Base-by-base conservation (phyloP, 768 basidiomycete species). In the Leccinum broughii region DNA sequence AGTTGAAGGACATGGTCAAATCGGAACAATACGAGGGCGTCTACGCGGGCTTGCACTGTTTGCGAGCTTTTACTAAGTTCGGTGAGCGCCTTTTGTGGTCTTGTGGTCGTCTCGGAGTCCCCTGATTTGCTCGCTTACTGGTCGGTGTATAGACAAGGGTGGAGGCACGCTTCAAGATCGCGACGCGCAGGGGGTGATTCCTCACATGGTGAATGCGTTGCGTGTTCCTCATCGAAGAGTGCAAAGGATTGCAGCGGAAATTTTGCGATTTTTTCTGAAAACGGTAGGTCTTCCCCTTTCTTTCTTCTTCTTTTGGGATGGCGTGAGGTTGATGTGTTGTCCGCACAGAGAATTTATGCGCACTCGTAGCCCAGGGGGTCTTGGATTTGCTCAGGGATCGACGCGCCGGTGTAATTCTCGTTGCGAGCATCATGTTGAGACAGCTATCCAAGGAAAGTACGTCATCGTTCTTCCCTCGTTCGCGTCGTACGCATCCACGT, bases 31-130 rank as follows among this genome's bases (percentile, higher is more conserved):
- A 62, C 32, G 62, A 62, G 39, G 53, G 48, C 1, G 55, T 50
- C 2, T 64, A 66, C 15, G 68, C 69, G 4, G 64, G 64, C 5
- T 55, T 72, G 50, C 65, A 71, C 44, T 72, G 71, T 41, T 50
- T 72, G 2, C 71, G 63, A 5, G 34, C 60, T 0, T 30, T 72
- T 20, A 60, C 63, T 51, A 37, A 58, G 58, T 62, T 66, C 9
- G 67, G 70, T 72, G 6, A 14, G 65, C 3, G 3, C n/a, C 13
- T 11, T 14, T 10, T 39, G 17, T 37, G 26, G 15, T 37, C 34
- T 41, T 15, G 20, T n/a, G 17, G 48, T 49, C 3, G 7, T 28
- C 39, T 17, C 5, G 26, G 26, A 26, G 26, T 26, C 26, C 11
- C 20, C n/a, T 44, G 41, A n/a, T 20, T 10, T 44, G 3, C 48